A percentile compares a stretch with the other conserved stretches of the same genome.
Conservation (phyloP, 148 eudicot genomes). For the Nepenthes gracilis region DNA sequence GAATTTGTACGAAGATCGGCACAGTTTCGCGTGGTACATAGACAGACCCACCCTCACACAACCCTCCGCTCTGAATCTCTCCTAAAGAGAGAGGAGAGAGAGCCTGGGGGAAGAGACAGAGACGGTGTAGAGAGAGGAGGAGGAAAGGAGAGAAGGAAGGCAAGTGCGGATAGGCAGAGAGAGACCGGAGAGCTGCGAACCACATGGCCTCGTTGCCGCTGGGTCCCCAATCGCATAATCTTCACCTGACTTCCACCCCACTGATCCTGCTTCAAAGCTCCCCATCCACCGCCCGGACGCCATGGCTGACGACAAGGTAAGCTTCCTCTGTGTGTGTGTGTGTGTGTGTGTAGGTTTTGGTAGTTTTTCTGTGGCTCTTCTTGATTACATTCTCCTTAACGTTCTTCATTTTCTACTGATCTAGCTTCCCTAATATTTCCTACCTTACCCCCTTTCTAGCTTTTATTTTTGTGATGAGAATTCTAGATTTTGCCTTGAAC, state of each 20-base stretch:
- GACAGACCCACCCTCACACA: no score
- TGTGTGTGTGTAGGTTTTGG: not conserved
- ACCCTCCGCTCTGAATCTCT: no score
- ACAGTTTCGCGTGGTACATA: no score
- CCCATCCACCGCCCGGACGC: slow-evolving; percentile 1
- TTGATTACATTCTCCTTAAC: not conserved
- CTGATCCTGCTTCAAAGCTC: slow-evolving; percentile 1
- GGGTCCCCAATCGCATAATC: not conserved
- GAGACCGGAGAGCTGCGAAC: not conserved
- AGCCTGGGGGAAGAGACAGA: no score
- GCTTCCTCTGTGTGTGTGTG: not conserved
- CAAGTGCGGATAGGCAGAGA: not conserved
- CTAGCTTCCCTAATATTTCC: not conserved
- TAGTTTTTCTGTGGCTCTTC: not conserved
- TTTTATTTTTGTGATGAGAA: no score
- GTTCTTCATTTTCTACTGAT: not conserved
- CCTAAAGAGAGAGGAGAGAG: no score
- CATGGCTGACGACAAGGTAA: slow-evolving; percentile 8
- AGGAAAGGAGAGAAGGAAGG: not conserved
- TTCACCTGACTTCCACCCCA: not conserved
- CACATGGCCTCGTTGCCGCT: slow-evolving; percentile 14
- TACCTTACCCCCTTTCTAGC: not conserved
- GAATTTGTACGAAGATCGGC: no score
- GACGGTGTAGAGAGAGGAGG: no score
- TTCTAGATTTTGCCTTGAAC: no score